Evolutionary conservation across 2,329 filamentous ascomycete species (phyloP), one percentile per base, ranked within the genome.

Genomic region (Aspergillus nomiae): DNA sequence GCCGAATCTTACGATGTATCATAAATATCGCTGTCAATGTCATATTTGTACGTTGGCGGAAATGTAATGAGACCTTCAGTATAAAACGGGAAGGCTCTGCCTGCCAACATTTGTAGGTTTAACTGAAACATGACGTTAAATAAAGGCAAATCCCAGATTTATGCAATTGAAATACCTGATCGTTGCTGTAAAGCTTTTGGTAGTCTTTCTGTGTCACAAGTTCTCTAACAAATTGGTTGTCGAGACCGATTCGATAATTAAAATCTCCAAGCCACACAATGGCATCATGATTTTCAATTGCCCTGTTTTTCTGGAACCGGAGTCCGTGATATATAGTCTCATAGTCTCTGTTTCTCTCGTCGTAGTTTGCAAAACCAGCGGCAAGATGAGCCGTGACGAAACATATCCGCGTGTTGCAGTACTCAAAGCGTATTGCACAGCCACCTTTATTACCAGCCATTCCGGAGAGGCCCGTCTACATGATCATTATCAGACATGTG

Each of bases 371-470:
- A 77, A 98, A 98, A 0, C 95, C 95, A 62, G 95, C 95, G 34
- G 95, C 95, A 75, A 99, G 81, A 86, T 99, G 95, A 24, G 95
- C 95, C 26, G 95, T 99, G 30, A 99, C 92, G 66, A 99, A 94
- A 77, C 95, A 98, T 32, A 99, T 87, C 2, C 91, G 91, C 2
- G 94, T 98, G 73, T 91, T 96, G 32, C 92, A 94, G 73, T 92
- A 97, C 66, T 98, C 94, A 78, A 99, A 91, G 5, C 95, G 90
- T 70, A 99, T 97, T 2, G 94, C 95, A 56, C 97, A 96, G 0
- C 95, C 95, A 21, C 95, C 95, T 80, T 99, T 99, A 81, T 99
- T 99, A 26, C 95, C 95, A 32, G 94, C 94, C 85, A 99, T 97
- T 7, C 95, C 95, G 28, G 94, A 97, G 84, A 99, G 89, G 4